A percentile compares a stretch with the other conserved stretches of the same genome.
Evolutionary conservation across 345 rosid species (phyloP).

Genomic region (Eucalyptus marginata): DNA sequence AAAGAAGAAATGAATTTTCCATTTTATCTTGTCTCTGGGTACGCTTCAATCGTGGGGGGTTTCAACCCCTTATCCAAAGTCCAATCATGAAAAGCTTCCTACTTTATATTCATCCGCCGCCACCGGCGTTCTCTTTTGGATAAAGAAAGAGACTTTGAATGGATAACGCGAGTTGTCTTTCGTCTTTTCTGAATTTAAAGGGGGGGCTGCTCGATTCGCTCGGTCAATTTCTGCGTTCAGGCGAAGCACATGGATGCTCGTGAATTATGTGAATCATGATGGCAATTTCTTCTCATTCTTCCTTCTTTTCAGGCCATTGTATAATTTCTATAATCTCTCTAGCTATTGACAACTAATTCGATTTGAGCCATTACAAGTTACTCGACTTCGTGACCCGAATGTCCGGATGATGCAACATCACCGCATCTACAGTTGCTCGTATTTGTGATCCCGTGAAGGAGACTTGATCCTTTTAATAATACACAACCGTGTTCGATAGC

Average conservation of each 20-base stretch:
- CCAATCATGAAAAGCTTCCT: background rate
- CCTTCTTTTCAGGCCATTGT: background rate
- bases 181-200: background rate
- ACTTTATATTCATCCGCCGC: background rate
- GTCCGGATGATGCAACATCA: background rate
- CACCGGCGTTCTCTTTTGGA: background rate
- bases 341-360: background rate
- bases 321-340: background rate
- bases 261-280: background rate
- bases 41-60: background rate
- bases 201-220: background rate
- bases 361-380: background rate
- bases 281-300: background rate
- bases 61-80: background rate
- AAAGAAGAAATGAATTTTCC: background rate
- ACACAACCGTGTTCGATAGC: background rate
- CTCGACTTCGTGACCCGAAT: background rate
- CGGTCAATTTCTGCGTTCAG: background rate
- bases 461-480: background rate
- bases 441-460: background rate
- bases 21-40: background rate
- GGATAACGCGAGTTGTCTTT: background rate
- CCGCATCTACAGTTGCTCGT: background rate
- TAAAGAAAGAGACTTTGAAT: background rate
- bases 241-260: background rate